A percentile compares a stretch with the other conserved stretches of the same genome.
Evolutionary conservation across 495 filamentous ascomycete species (phyloP).

Genomic region (Platismatia glauca): DNA sequence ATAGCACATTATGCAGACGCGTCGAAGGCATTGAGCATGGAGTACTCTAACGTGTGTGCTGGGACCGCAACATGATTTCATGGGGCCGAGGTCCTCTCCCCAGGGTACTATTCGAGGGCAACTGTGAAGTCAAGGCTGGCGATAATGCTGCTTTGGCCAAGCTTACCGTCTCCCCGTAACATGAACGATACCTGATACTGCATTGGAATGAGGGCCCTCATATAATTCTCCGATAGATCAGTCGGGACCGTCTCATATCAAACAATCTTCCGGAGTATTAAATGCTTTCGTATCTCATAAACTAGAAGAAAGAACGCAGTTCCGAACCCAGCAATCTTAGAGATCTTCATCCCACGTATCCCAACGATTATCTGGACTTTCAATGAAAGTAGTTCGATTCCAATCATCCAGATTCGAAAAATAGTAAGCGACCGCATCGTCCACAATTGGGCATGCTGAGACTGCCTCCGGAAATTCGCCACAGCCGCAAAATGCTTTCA

Average conservation of each 20-base stretch:
- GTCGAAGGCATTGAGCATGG: no score
- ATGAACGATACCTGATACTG: neutral
- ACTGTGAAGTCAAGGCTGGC: neutral
- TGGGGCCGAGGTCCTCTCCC: neutral
- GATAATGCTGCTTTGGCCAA: neutral
- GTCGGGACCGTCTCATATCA: no score
- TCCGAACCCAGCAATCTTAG: neutral
- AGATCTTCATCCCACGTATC: neutral
- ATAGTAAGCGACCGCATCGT: conserved; percentile 21
- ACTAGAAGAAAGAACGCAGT: no score
- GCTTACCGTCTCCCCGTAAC: neutral
- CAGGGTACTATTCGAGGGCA: neutral
- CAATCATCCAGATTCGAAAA: conserved; percentile 29
- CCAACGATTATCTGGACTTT: neutral
- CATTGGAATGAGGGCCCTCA: neutral
- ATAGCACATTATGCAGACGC: no score
- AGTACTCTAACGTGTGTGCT: no score
- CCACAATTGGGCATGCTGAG: conserved; percentile 11
- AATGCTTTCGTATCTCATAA: neutral
- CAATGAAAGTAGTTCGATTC: conserved; percentile 19
- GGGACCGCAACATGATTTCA: no score
- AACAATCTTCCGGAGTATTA: neutral
- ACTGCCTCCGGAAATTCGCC: conserved; percentile 16
- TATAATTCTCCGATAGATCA: neutral
- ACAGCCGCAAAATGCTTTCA: conserved; percentile 25